Evolutionary conservation across 257 asterid genomes (phyloP).

Genomic region (Capsicum baccatum): DNA sequence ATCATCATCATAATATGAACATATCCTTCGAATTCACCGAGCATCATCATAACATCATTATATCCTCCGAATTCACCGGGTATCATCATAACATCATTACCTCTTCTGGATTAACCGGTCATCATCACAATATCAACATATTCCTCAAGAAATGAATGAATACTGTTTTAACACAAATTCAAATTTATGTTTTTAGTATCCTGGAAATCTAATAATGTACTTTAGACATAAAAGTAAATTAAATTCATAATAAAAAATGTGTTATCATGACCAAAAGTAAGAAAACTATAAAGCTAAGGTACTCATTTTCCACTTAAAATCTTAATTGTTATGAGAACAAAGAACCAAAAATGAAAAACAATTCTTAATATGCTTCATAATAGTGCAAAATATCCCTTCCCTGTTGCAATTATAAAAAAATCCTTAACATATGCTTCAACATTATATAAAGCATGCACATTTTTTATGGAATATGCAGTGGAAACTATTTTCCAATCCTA

Average conservation of each 20-base stretch:
- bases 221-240: not conserved
- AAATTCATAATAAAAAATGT: slow-evolving; percentile 6
- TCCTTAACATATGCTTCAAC: not conserved
- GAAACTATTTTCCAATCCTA: slow-evolving; percentile 8
- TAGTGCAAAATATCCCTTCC: slow-evolving; percentile 21
- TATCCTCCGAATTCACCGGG: too few relatives aligned
- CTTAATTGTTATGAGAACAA: not conserved
- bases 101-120: too few relatives aligned
- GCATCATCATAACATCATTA: too few relatives aligned
- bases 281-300: not conserved
- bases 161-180: slow-evolving; percentile 15
- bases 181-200: not conserved
- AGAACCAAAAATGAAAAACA: slow-evolving; percentile 2
- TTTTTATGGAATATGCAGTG: not conserved
- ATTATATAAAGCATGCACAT: slow-evolving; percentile 10
- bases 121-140: too few relatives aligned
- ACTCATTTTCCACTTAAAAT: not conserved
- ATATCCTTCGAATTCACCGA: too few relatives aligned
- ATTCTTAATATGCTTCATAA: not conserved
- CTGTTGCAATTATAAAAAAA: not conserved
- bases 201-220: not conserved
- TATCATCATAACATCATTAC: too few relatives aligned
- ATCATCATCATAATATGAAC: too few relatives aligned
- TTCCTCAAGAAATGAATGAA: not conserved
- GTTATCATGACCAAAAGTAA: not conserved